A percentile compares a stretch with the other conserved stretches of the same genome.
Evolutionary conservation across 1,139 yeast genomes (phyloP).

Genomic region (Geotrichum europaeum): DNA sequence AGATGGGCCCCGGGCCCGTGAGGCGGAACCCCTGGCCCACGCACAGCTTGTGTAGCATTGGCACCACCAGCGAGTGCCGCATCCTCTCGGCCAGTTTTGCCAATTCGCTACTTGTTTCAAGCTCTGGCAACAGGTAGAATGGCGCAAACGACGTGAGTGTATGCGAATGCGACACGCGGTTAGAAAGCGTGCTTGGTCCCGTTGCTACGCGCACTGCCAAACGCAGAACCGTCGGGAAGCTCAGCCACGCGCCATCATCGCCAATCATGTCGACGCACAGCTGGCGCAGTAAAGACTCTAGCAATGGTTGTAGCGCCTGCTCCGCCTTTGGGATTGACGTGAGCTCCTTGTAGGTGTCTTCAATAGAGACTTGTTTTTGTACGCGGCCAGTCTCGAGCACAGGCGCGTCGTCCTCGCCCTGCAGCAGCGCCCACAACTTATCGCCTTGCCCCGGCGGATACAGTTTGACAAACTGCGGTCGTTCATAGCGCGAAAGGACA

Average conservation of each 20-base stretch:
- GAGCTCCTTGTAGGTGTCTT: conserved; percentile 30
- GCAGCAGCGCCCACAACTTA: conserved; percentile 29
- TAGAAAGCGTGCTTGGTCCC: neutral
- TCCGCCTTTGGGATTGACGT: conserved; percentile 18
- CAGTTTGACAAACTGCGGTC: conserved; percentile 1
- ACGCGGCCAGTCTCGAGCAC: conserved; percentile 24
- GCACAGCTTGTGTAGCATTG: conserved; percentile 5
- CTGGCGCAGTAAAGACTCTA: conserved; percentile 26
- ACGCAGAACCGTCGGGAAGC: conserved; percentile 23
- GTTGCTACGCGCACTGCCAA: conserved; percentile 18
- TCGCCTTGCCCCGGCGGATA: conserved; percentile 20
- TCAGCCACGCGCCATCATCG: conserved; percentile 20
- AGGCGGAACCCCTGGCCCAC: neutral
- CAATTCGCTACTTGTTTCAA: neutral
- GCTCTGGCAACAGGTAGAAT: conserved; percentile 3
- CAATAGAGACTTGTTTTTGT: conserved; percentile 34
- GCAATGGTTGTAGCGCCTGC: conserved; percentile 21
- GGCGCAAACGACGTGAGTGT: conserved; percentile 7
- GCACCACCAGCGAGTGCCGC: conserved; percentile 4
- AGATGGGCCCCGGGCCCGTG: neutral
- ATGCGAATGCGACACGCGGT: conserved; percentile 11
- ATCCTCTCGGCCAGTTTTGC: conserved; percentile 1
- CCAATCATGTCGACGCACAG: conserved; percentile 24
- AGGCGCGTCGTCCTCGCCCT: conserved; percentile 28
- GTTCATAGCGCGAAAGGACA: conserved; percentile 1